phyloP scores from a whole-genome alignment of 495 filamentous ascomycete genomes.

The Penicillium manginii region DNA sequence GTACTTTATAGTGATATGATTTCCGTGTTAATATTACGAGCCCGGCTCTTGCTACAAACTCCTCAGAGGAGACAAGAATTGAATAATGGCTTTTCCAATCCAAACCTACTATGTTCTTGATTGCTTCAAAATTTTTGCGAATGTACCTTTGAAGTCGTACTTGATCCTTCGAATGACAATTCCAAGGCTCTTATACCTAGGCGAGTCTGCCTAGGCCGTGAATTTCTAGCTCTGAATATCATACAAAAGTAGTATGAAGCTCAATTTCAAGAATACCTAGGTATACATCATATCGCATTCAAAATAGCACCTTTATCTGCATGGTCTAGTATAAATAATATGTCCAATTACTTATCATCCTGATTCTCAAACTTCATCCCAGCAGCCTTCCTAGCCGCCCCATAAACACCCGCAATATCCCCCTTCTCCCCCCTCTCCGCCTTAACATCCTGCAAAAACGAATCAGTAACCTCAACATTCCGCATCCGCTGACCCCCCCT shows the following conservation, averaged over 20 bases:
- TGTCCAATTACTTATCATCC: not conserved
- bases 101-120: no score
- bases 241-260: no score
- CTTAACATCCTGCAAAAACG: constrained; percentile 70
- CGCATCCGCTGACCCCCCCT: constrained; percentile 63
- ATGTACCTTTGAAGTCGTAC: no score
- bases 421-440: constrained; percentile 73
- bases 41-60: constrained; percentile 20
- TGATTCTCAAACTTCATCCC: constrained; percentile 72
- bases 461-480: constrained; percentile 67
- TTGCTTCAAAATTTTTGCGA: no score
- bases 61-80: constrained; percentile 15
- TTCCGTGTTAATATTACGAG: constrained; percentile 24
- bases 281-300: no score
- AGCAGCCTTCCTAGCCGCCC: constrained; percentile 67
- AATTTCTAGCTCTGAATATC: no score
- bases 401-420: constrained; percentile 86
- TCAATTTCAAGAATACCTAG: no score
- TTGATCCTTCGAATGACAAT: no score
- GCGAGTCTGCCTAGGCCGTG: no score
- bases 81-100: constrained; percentile 13
- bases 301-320: not conserved
- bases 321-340: constrained; percentile 9
- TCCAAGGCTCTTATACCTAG: no score
- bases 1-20: constrained; percentile 14